Evolutionary conservation across 2,329 filamentous ascomycete genomes (phyloP).

Genomic region (Pseudogymnoascus pannorum): DNA sequence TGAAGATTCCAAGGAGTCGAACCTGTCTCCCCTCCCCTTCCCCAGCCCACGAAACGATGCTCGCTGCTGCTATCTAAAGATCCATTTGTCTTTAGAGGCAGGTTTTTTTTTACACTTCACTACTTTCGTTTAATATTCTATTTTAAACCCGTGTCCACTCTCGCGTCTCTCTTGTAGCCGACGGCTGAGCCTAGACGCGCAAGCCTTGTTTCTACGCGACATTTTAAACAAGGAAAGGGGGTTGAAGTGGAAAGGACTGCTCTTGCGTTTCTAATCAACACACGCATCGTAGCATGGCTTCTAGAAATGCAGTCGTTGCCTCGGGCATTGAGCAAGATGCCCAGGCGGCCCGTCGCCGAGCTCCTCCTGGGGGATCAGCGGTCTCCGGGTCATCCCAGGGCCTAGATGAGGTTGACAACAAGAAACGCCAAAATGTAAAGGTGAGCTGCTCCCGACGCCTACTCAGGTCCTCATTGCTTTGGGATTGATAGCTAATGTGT

Average conservation of each 20-base stretch:
- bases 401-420: conserved; percentile 43
- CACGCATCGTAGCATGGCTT: conserved; percentile 23
- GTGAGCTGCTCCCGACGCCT: conserved; percentile 29
- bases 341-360: conserved; percentile 50
- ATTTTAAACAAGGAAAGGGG: neutral
- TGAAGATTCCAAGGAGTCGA: neutral
- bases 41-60: neutral
- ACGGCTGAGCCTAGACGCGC: conserved; percentile 6
- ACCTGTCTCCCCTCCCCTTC: neutral
- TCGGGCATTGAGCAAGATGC: conserved; percentile 50
- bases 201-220: conserved; percentile 2
- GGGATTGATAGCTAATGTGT: conserved; percentile 21
- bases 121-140: neutral
- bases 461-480: neutral
- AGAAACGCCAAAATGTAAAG: conserved; percentile 53
- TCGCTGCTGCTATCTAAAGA: neutral
- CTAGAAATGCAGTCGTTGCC: conserved; percentile 46
- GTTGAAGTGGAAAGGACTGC: neutral
- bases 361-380: conserved; percentile 37
- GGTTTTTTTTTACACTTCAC: neutral
- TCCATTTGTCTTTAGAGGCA: neutral
- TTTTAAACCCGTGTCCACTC: neutral
- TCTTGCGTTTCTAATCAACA: neutral
- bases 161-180: neutral
- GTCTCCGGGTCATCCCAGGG: conserved; percentile 31